Base-by-base conservation (phyloP, 1,284 basidiomycete species). In the Sanghuangporus sanghuang region DNA sequence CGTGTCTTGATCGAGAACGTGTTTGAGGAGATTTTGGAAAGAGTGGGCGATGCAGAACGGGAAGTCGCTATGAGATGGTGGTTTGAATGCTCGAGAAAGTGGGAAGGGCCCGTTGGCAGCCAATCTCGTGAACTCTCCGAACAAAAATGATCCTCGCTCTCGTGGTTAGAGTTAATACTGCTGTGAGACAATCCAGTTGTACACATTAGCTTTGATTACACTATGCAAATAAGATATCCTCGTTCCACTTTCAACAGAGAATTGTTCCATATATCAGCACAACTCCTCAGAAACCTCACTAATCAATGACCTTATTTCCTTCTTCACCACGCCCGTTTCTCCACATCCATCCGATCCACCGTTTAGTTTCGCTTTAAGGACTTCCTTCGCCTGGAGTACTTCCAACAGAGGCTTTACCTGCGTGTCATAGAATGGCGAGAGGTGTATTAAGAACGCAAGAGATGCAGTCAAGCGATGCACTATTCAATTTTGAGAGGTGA, bases 381-480 rank as follows among this genome's bases (percentile, higher is more conserved):
- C 80, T 7, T 77, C 74, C 57, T 76, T 79, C 11, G 84, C 84
- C 55, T 87, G 84, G 38, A 96, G 75, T 4, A 92, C 88, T 65
- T 93, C 86, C 32, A 95, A 73, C 67, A 95, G 71, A 0, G 84
- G 78, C 2, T 64, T 69, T 8, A 86, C 66, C 66, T 85, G 79
- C 1, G 74, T 72, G 32, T 86, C 82, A 66, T 87, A 83, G 39
- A 78, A 81, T 0, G 86, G 86, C 12, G 85, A 90, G 21, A 93
- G 74, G 48, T 91, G 84, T 59, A 95, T 68, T 53, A 92, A 73
- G 69, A 92, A 83, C 1, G 85, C 91, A 36, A 95, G 74, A 8
- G 89, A 86, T 0, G 91, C 92, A 0, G 85, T 81, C 52, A 96
- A 75, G 12, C 93, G 87, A 73, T 95, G 89, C 1, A 93, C 92